Evolutionary conservation across 83 land plant species (phyloP), one percentile per base, ranked within the genome.

Genomic region (Picea mariana): DNA sequence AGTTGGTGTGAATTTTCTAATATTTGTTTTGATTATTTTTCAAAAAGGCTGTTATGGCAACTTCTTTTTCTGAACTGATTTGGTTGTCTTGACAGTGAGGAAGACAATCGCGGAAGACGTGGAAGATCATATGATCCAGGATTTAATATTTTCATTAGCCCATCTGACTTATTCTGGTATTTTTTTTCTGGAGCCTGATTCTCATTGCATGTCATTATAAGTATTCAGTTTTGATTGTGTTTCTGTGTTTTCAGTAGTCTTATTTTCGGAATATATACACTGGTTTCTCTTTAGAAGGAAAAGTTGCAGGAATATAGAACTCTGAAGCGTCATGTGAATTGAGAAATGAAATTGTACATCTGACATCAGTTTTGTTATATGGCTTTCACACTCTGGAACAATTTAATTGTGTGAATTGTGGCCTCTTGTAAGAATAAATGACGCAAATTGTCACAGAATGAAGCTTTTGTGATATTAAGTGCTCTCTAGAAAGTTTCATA

Each of bases 111-210:
- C 82, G 94, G 94, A 66, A 94, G 96, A 80, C 95, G 99, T 18
- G 89, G 95, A 71, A 90, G 98, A 64, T 89, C 94, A 31, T 91
- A 87, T 81, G 87, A 86, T 79, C 79, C 94, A 24, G 94, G 94
- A 13, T 88, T 97, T 76, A 79, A 79, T 42, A 79, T 94, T 60
- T 94, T 83, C 79, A 82, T 95, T 76, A 88, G 88, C 82, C 98
- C 99, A 67, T 27, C 88, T 61, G 98, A 96, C 87, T 80, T 95
- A 77, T 94, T 97, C 67, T 94, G 99, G 99, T 97, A 88, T 82
- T 76, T 6, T 73, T 44, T 17, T 52, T 73, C 26, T 73, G 77
- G 49, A 73, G 26, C 17, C 44, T 73, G 24, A 9, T 73, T 3
- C 58, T 73, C 20, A 15, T 38, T 47, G 27, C 44, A 75, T 75